A percentile compares a stretch with the other conserved stretches of the same genome.
Evolutionary conservation across 1,284 basidiomycete genomes (phyloP).

Genomic region (Tylopilus sp.): DNA sequence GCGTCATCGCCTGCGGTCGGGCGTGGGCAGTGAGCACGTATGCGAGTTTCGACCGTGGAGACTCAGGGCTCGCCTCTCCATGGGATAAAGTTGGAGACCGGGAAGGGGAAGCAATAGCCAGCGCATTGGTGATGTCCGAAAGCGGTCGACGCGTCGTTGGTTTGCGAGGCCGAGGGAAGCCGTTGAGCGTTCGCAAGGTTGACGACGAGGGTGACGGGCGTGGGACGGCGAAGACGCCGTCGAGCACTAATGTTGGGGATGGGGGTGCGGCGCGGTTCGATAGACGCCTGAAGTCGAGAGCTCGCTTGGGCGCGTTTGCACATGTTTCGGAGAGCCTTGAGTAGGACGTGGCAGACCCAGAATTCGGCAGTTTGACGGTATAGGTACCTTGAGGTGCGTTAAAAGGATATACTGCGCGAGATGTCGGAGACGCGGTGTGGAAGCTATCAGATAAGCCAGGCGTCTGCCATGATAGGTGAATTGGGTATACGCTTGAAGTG

Average conservation of each 20-base stretch:
- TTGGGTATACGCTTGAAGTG: not conserved
- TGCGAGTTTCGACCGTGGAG: constrained; percentile 24
- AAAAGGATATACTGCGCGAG: constrained; percentile 6
- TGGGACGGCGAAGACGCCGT: constrained; percentile 25
- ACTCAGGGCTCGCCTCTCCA: no score
- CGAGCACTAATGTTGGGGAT: constrained; percentile 20
- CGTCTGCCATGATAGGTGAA: not conserved
- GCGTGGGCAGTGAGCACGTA: constrained; percentile 11
- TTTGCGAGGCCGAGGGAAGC: constrained; percentile 10
- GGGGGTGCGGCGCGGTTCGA: constrained; percentile 1
- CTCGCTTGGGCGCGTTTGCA: not conserved
- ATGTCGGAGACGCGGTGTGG: constrained; percentile 10
- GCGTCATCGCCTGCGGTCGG: not conserved
- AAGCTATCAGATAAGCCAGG: not conserved
- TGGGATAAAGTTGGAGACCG: no score
- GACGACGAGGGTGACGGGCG: not conserved
- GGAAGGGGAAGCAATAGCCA: not conserved
- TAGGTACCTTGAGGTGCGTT: constrained; percentile 5
- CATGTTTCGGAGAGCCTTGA: no score
- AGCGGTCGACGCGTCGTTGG: not conserved
- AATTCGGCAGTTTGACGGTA: constrained; percentile 21
- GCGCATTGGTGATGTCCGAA: not conserved
- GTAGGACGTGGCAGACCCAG: no score
- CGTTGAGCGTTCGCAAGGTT: not conserved
- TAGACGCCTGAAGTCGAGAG: not conserved